These are phyloP conservation scores for Auxenochlorella protothecoides DNA, from an alignment of 139 green algal species.

Conservation along the genomic window DNA sequence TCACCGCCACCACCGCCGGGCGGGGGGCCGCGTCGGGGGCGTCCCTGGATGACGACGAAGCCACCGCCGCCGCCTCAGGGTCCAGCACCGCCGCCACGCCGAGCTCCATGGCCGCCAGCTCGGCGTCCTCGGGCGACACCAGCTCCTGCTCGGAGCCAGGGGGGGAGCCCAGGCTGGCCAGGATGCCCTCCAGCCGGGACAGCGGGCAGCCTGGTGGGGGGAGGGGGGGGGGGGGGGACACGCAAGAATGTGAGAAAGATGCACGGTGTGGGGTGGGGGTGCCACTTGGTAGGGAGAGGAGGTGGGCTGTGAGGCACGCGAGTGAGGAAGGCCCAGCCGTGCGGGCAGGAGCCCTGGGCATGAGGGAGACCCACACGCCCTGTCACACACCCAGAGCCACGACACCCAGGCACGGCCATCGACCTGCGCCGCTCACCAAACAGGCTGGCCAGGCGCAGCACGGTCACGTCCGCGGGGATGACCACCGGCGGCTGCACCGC, in stretches of 20 bases:
- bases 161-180: slow-evolving; percentile 28
- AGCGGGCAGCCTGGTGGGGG: background rate
- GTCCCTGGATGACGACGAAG: slow-evolving; percentile 2
- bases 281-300: no score
- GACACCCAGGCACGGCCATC: no score
- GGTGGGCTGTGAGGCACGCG: no score
- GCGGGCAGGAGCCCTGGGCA: no score
- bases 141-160: slow-evolving; percentile 25
- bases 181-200: slow-evolving; percentile 22
- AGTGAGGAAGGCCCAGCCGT: no score
- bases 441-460: slow-evolving; percentile 28
- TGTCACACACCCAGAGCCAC: no score
- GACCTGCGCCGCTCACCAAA: slow-evolving; percentile 18
- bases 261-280: no score
- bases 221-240: background rate
- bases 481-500: background rate
- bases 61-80: background rate
- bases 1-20: slow-evolving; percentile 92
- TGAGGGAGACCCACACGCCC: no score
- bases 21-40: slow-evolving; percentile 45
- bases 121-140: slow-evolving; percentile 41
- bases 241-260: no score
- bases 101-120: slow-evolving; percentile 61
- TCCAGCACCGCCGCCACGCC: slow-evolving; percentile 29
- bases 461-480: slow-evolving; percentile 31